Evolutionary conservation across 176 grass and related monocot genomes (phyloP), one percentile per base, ranked within the genome.

Genomic region (Pontederia paniculata): DNA sequence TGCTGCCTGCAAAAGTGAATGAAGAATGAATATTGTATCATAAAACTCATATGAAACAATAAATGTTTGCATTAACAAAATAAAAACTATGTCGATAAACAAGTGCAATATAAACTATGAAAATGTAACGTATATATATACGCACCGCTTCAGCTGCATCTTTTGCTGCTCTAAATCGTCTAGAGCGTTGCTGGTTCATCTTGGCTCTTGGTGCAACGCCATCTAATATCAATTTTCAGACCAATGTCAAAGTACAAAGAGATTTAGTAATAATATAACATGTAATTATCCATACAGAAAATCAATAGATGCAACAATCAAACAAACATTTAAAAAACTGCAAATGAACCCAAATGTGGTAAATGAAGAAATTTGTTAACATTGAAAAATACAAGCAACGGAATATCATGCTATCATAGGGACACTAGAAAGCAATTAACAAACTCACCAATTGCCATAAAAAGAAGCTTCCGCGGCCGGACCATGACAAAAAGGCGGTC

Each of bases 181-280:
- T 62, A 0, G 74, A 55, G 41, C 83, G 68, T 69, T 88, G 88
- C 44, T 88, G 83, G 70, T 84, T 94, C 84, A 94, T 88, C 42
- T 94, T 94, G 48, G 84, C 77, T 55, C 80, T 74, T 5, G 88
- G 88, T 12, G 88, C 80, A 22, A 94, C 80, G 9, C 88, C 88
- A 56, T 94, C 84, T 94, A 61, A 37, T 37, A 37, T 37, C 28
- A 37, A 37, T 2, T 37, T 37, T 37, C 28, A 37, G 28, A 37
- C 7, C 0, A 37, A 37, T 37, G 28, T 37, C 28, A 37, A 37
- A 37, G 28, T 37, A 37, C 28, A 37, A 37, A 37, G 3, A 37
- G 7, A 6, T 37, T 6, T 37, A 37, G 1, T 37, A 6, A 37
- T 37, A 37, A 37, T 6, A 37, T 37, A 37, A 37, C 28, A 37